Conservation (phyloP, 495 filamentous ascomycete species). For the Choiromyces venosus region DNA sequence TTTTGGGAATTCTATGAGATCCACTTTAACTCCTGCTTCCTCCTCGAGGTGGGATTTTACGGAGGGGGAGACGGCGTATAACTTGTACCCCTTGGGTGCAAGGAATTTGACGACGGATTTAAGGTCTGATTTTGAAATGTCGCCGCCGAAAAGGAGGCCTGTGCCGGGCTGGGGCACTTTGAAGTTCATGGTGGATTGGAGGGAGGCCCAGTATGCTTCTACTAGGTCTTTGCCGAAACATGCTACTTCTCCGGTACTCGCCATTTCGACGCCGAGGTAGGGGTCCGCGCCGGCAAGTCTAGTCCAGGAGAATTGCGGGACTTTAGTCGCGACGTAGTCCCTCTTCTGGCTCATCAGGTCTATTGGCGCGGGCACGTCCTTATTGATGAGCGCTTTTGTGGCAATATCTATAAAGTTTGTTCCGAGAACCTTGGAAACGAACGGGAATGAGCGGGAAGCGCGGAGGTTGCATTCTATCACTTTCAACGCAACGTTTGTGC, state of each 20-base stretch:
- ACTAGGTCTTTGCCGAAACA: slow-evolving; percentile 94
- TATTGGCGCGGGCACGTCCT: slow-evolving; percentile 74
- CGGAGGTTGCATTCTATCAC: slow-evolving; percentile 99
- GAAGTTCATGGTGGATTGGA: slow-evolving; percentile 99
- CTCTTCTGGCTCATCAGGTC: slow-evolving; percentile 86
- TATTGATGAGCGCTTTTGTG: slow-evolving; percentile 83
- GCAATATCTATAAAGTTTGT: slow-evolving; percentile 97
- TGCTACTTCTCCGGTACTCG: slow-evolving; percentile 93
- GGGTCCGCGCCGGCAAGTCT: slow-evolving; percentile 96
- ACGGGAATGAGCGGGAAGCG: slow-evolving; percentile 95
- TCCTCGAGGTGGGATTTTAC: slow-evolving; percentile 80
- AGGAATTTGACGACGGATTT: slow-evolving; percentile 75
- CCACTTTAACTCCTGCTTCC: slow-evolving; percentile 59
- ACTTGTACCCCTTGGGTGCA: slow-evolving; percentile 82
- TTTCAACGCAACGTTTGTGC: slow-evolving; percentile 73
- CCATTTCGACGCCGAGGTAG: slow-evolving; percentile 97
- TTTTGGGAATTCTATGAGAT: slow-evolving; percentile 96
- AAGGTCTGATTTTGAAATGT: slow-evolving; percentile 61
- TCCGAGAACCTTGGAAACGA: slow-evolving; percentile 92
- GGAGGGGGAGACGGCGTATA: slow-evolving; percentile 73
- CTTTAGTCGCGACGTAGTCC: slow-evolving; percentile 92
- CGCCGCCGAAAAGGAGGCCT: slow-evolving; percentile 89
- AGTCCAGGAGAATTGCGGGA: slow-evolving; percentile 98
- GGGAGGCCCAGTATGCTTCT: slow-evolving; percentile 93
- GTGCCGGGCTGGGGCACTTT: slow-evolving; percentile 85